Conservation (phyloP, 768 basidiomycete genomes). For the Suillus sp. region DNA sequence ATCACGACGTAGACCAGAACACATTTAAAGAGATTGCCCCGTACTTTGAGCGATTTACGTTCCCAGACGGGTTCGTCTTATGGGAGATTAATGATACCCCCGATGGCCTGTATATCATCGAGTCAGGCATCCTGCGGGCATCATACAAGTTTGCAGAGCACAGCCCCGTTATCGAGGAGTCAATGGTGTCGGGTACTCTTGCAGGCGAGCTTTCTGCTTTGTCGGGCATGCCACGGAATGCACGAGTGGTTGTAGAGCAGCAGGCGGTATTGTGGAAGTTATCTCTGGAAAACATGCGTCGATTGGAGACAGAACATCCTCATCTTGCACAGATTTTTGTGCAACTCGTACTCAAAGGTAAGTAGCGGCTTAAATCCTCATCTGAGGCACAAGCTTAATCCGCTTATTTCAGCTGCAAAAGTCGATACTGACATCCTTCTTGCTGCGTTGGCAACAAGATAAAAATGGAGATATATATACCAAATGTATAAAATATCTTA, state of each 20-base stretch:
- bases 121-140: slow-evolving; percentile 83
- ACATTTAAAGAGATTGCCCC: slow-evolving; percentile 64
- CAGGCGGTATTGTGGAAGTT: slow-evolving; percentile 83
- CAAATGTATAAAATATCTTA: not conserved
- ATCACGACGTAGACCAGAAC: slow-evolving; percentile 55
- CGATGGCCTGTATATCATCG: slow-evolving; percentile 87
- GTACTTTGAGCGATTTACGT: slow-evolving; percentile 67
- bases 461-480: slow-evolving; percentile 5
- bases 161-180: slow-evolving; percentile 71
- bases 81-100: slow-evolving; percentile 79
- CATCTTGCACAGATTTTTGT: slow-evolving; percentile 65
- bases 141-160: slow-evolving; percentile 78
- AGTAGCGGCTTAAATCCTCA: slow-evolving; percentile 19
- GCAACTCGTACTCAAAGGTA: slow-evolving; percentile 74
- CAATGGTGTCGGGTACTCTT: slow-evolving; percentile 91
- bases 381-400: not conserved
- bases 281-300: slow-evolving; percentile 53
- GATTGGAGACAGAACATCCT: slow-evolving; percentile 69
- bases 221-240: slow-evolving; percentile 77
- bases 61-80: slow-evolving; percentile 60
- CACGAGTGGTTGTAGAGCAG: slow-evolving; percentile 81
- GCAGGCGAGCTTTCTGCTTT: slow-evolving; percentile 91
- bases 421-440: slow-evolving; percentile 64
- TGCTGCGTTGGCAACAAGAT: slow-evolving; percentile 53
- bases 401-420: slow-evolving; percentile 52